Evolutionary conservation across 495 filamentous ascomycete species (phyloP), one percentile per base, ranked within the genome.

Genomic region (Penicillium roqueforti): DNA sequence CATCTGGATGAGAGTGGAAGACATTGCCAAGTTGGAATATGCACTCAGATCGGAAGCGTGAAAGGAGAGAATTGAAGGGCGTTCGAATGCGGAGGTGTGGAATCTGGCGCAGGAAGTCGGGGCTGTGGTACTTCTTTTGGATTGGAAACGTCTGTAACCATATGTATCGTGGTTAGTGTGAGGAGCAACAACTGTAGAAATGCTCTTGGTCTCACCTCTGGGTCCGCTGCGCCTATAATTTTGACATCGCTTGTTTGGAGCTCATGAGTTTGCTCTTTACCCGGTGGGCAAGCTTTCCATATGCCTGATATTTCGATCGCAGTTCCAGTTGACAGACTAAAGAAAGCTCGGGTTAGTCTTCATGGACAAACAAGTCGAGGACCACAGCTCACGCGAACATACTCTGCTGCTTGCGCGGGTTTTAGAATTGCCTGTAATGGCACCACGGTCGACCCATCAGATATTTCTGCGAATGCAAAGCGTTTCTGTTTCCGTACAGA

Each of bases 91-190:
- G 90, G 47, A 98, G 82, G 71, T 98, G 93, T 32, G 92, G 91
- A 31, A 96, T 78, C 25, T 86, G 87, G 38, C 93, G 87, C 44
- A 98, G 82, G 67, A 87, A 97, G 62, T 97, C 91, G 51, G 87
- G 73, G 23, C 84, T 92, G 55, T 95, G 91, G 58, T 90, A 95
- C 68, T 97, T 96, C 70, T 95, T 95, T 67, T 96, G 92, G 38
- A 97, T 82, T 2, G 92, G 92, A 65, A 87, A 93, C 51, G 84
- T 88, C 89, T 97, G 66, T 45, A 16, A 29, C 37, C 34, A 19
- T 18, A 31, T 47, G 18, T 23, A 32, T 42, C 14, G 38, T 26
- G 14, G 57, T 68, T 40, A 61, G 53, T 39, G 9, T 10, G 9
- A 18, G 22, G 20, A 16, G 16, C 46, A 20, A 49, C 20, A 25